A percentile compares a stretch with the other conserved stretches of the same genome.
Conservation (phyloP, 2,329 filamentous ascomycete species). For the Atkinsonella hypoxylon region DNA sequence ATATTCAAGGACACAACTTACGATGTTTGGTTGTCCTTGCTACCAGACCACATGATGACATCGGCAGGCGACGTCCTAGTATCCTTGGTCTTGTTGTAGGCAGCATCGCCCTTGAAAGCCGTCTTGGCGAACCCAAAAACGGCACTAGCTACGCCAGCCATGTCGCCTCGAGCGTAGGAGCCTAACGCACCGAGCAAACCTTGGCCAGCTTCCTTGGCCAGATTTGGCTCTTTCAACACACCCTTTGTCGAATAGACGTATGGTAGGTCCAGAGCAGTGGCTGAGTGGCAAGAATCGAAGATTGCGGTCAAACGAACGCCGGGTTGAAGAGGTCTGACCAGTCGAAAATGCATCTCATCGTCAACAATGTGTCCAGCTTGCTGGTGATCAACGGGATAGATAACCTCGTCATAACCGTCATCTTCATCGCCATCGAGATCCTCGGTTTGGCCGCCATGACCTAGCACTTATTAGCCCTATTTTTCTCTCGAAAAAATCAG, state of each 20-base stretch:
- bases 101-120: constrained; percentile 66
- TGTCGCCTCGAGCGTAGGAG: constrained; percentile 72
- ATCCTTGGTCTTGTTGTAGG: constrained; percentile 66
- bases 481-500: too few species aligned
- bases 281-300: constrained; percentile 73
- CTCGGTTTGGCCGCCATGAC: constrained; percentile 64
- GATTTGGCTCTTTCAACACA: constrained; percentile 68
- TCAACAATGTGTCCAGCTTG: constrained; percentile 62
- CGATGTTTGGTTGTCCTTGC: constrained; percentile 92
- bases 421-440: constrained; percentile 66
- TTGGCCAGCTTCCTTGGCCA: constrained; percentile 67
- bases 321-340: constrained; percentile 64
- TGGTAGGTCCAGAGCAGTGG: constrained; percentile 63
- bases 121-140: constrained; percentile 83
- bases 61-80: constrained; percentile 93
- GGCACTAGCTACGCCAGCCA: constrained; percentile 67
- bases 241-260: constrained; percentile 75
- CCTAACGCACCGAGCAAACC: constrained; percentile 61
- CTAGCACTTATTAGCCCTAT: constrained; percentile 22
- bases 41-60: constrained; percentile 96
- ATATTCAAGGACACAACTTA: constrained; percentile 14
- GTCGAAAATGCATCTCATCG: constrained; percentile 65
- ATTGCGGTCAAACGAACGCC: constrained; percentile 79
- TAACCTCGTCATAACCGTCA: constrained; percentile 67
- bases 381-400: constrained; percentile 66